Evolutionary conservation across 768 basidiomycete species (phyloP), one percentile per base, ranked within the genome.

Genomic region (Mycena sanguinolenta): DNA sequence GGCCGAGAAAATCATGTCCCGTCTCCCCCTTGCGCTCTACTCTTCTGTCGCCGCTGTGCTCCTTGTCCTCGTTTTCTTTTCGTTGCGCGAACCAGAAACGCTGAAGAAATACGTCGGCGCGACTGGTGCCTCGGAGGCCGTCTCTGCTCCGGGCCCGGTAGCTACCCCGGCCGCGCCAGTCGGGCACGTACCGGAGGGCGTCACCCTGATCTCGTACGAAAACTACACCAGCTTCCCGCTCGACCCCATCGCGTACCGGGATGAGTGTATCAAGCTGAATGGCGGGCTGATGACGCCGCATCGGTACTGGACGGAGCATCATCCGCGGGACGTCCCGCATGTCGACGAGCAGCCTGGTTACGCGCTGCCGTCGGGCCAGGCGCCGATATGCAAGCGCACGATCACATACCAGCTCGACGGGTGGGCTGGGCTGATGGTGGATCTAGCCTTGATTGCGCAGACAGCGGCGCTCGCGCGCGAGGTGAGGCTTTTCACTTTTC

Each of bases 361-460:
- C 58, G 23, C 14, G 27, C 32, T 67, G 57, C 65, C 74, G 5
- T 70, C 77, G 21, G 77, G 75, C 23, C 74, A 76, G 58, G 30
- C 60, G 57, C 66, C 76, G 57, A 75, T 86, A 36, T 93, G 92
- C 79, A 80, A 77, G n/a, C 89, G 85, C 68, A 90, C 90, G 0
- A 87, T 93, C 72, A 93, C 91, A 3, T 93, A 93, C 74, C 85
- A 91, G 87, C 79, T 93, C 57, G 90, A 90, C 74, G 91, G 91
- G 3, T 80, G 85, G 58, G 89, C 90, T 16, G 92, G 91, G 34
- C 80, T 93, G n/a, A 76, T 86, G 25, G 88, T 88, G 44, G 92
- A 93, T 73, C 77, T 93, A 73, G 90, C 89, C 2, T 75, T 92
- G 49, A 84, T 92, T 80, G 89, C 91, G 6, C 91, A 92, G 78